Evolutionary conservation across 2,329 filamentous ascomycete genomes (phyloP), one percentile per base, ranked within the genome.

Genomic region (Sclerotiophoma versabilis): DNA sequence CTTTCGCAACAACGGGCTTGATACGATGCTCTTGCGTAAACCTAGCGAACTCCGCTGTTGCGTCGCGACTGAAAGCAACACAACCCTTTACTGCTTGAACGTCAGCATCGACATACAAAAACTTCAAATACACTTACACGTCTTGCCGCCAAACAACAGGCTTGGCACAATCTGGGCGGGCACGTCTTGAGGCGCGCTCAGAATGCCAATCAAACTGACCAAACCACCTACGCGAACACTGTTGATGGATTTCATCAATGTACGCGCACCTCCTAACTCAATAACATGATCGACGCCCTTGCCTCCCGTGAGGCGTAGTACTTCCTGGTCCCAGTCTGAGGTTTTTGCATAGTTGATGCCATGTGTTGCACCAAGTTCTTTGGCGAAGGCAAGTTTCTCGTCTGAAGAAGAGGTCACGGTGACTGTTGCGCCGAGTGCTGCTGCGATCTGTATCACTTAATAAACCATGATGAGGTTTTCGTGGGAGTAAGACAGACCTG

Each of bases 271-370:
- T 4, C 74, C 77, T 17, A 73, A 68, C 37, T 82, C 79, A 41
- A 83, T 72, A 41, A 81, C 79, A 38, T 79, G 76, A 54, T 82
- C 78, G 1, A 73, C 75, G n/a, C 76, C 75, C 22, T 71, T 69
- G 12, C 67, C 60, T 1, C 64, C 49, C 0, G 79, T 80, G 14
- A 82, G 70, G 3, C 72, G 75, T 58, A 79, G 76, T 11, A 83
- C 84, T 39, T 80, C 79, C 5, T 76, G 74, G 9, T 84, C 82
- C 84, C 84, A 87, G 42, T 83, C 79, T 0, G 80, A 67, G 14
- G 79, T 76, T 0, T 68, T 77, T 43, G 79, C 81, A 68, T 88
- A 88, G 71, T 88, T 87, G 66, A 88, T 77, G 5, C 81, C 74
- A 22, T 55, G 54, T 2, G 59, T 48, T 6, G 52, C 53, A 10